These are phyloP conservation scores for Fusarium gaditjirri DNA, from an alignment of 2,329 filamentous ascomycete species.

Conservation along the genomic window DNA sequence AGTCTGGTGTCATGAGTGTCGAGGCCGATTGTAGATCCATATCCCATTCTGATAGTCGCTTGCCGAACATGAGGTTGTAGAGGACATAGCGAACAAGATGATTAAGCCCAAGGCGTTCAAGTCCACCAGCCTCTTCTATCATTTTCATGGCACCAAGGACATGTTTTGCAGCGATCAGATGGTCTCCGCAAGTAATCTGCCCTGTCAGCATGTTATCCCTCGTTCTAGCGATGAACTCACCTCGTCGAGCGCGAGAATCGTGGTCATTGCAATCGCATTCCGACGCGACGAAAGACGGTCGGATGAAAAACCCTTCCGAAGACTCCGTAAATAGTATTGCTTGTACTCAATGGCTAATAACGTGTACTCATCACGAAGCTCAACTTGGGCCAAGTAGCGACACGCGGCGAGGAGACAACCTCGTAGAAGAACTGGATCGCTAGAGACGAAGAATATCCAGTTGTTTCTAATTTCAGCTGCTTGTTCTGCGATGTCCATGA, in stretches of 20 bases:
- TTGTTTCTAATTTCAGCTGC: background rate
- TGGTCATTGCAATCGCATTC: constrained; percentile 4
- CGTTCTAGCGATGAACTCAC: background rate
- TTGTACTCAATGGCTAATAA: background rate
- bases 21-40: background rate
- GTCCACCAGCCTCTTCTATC: background rate
- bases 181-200: constrained; percentile 6
- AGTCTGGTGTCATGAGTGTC: background rate
- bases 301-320: background rate
- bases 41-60: constrained; percentile 10
- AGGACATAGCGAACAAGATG: constrained; percentile 1
- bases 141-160: constrained; percentile 9
- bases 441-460: constrained; percentile 11
- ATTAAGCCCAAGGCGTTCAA: background rate
- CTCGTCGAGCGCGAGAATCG: constrained; percentile 4
- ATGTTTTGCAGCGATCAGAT: constrained; percentile 12
- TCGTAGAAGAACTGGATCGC: background rate
- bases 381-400: background rate
- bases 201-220: background rate
- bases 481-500: background rate
- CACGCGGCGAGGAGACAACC: constrained; percentile 3
- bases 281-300: background rate
- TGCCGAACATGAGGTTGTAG: constrained; percentile 4
- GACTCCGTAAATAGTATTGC: background rate
- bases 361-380: background rate